These are phyloP conservation scores for Ceratocystis cacaofunesta DNA, from an alignment of 2,329 filamentous ascomycete species.

Conservation along the genomic window DNA sequence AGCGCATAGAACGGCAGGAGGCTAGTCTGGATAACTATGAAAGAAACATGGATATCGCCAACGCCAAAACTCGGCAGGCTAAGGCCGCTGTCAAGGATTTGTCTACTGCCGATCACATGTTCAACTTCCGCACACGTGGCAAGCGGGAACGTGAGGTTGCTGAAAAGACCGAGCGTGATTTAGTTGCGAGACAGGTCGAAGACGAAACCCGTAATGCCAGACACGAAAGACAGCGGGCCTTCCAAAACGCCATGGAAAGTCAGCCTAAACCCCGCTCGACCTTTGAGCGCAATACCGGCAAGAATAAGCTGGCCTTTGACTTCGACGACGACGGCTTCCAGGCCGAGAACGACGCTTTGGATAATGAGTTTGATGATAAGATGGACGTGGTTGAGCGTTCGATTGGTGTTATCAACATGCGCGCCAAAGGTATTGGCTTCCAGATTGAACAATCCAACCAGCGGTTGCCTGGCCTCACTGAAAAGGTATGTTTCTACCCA, in stretches of 20 bases:
- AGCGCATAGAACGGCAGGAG: slow-evolving; percentile 57
- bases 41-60: slow-evolving; percentile 63
- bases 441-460: slow-evolving; percentile 61
- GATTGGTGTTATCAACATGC: slow-evolving; percentile 56
- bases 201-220: slow-evolving; percentile 12
- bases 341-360: slow-evolving; percentile 35
- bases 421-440: slow-evolving; percentile 58
- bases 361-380: slow-evolving; percentile 41
- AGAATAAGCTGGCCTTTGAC: slow-evolving; percentile 58
- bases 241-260: slow-evolving; percentile 15
- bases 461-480: slow-evolving; percentile 40
- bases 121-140: slow-evolving; percentile 54
- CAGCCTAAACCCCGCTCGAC: slow-evolving; percentile 9
- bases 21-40: slow-evolving; percentile 73
- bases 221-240: slow-evolving; percentile 24
- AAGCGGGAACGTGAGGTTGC: slow-evolving; percentile 52
- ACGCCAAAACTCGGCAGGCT: slow-evolving; percentile 60
- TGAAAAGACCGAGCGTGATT: slow-evolving; percentile 47
- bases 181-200: slow-evolving; percentile 4
- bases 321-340: slow-evolving; percentile 47
- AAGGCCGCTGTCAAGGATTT: slow-evolving; percentile 71
- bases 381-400: slow-evolving; percentile 54
- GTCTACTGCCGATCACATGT: slow-evolving; percentile 69
- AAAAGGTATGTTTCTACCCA: slow-evolving; percentile 43
- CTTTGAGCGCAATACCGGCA: slow-evolving; percentile 9